Conservation (phyloP, 2,329 filamentous ascomycete genomes). For the Colletotrichum sp. region DNA sequence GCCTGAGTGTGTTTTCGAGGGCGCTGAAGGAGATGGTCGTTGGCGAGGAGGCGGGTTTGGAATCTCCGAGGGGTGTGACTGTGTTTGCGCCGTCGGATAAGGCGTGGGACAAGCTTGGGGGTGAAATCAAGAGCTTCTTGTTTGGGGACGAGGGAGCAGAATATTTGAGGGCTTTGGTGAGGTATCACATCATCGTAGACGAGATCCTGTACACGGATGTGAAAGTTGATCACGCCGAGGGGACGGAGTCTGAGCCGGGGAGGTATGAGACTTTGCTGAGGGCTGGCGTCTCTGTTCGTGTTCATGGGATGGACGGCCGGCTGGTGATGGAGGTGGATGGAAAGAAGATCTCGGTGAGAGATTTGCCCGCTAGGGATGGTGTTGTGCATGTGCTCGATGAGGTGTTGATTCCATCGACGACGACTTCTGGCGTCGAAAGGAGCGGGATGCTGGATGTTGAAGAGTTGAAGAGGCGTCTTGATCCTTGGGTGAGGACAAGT, state of each 20-base stretch:
- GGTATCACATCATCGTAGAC: neutral
- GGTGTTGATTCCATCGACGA: neutral
- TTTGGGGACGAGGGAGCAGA: neutral
- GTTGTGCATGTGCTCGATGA: conserved; percentile 5
- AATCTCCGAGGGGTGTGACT: neutral
- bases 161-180: neutral
- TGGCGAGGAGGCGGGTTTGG: neutral
- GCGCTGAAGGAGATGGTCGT: neutral
- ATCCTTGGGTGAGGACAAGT: neutral
- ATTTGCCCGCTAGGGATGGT: neutral
- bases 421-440: neutral
- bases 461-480: neutral
- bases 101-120: neutral
- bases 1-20: neutral
- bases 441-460: neutral
- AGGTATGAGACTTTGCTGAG: neutral
- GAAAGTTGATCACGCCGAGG: neutral
- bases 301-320: too few species aligned
- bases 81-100: conserved; percentile 6
- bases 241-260: neutral
- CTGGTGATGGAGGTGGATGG: neutral
- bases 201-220: neutral
- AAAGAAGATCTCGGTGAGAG: neutral
- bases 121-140: neutral
- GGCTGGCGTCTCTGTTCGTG: neutral